These are phyloP conservation scores for Gautieria morchelliformis DNA, from an alignment of 768 basidiomycete species.

Conservation along the genomic window DNA sequence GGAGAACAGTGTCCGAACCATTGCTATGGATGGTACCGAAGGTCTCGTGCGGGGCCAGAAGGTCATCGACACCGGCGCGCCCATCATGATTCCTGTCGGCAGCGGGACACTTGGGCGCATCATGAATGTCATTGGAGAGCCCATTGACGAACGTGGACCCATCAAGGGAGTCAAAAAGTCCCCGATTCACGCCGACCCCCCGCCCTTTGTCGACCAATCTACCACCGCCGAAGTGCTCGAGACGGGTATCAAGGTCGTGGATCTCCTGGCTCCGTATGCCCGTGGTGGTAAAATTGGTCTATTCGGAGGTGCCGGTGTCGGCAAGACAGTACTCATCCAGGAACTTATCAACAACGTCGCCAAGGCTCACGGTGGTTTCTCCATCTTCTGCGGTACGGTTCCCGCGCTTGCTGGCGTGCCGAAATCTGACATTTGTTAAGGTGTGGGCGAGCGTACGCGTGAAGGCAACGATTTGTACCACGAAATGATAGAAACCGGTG, in stretches of 20 bases:
- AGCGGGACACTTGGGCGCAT: conserved; percentile 92
- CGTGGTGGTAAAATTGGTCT: conserved; percentile 99
- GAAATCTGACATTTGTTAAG: conserved; percentile 27
- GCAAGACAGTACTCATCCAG: conserved; percentile 99
- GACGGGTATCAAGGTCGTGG: conserved; percentile 99
- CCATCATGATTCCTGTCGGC: conserved; percentile 96
- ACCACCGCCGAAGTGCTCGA: conserved; percentile 98
- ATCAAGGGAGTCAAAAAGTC: conserved; percentile 89
- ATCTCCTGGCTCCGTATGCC: conserved; percentile 97
- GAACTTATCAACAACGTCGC: conserved; percentile 99
- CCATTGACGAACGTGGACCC: conserved; percentile 98
- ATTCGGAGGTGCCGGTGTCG: conserved; percentile 99
- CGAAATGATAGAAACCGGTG: conserved; percentile 99
- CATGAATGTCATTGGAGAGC: conserved; percentile 99
- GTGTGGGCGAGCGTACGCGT: conserved; percentile 99
- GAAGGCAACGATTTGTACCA: conserved; percentile 99
- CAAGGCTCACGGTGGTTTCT: conserved; percentile 99
- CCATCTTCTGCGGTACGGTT: conserved; percentile 86
- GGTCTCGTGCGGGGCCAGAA: conserved; percentile 99
- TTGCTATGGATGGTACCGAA: conserved; percentile 99
- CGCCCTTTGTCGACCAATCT: conserved; percentile 95
- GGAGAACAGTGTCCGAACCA: conserved; percentile 98
- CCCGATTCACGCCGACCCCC: conserved; percentile 97
- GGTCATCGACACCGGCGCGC: conserved; percentile 93
- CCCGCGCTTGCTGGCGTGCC: background rate